Evolutionary conservation across 257 asterid species (phyloP).

Genomic region (Galeopsis tetrahit): DNA sequence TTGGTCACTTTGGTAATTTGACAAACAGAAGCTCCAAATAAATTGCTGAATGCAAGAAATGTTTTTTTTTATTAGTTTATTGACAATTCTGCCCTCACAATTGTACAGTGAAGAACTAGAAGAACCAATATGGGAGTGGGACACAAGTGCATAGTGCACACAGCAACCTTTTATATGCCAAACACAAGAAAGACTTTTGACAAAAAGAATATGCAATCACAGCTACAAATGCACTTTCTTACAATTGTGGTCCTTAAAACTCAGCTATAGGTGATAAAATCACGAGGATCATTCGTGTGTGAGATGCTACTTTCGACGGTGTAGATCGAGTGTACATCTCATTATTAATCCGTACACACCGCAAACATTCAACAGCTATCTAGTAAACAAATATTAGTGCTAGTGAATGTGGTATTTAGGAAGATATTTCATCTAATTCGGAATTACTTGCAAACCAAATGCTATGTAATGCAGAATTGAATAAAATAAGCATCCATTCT

Average conservation of each 20-base stretch:
- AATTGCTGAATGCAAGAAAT: slow-evolving; percentile 4
- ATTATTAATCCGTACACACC: too few species aligned
- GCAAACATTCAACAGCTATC: too few species aligned
- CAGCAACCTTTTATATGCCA: not conserved
- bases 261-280: not conserved
- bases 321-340: too few species aligned
- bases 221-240: slow-evolving; percentile 20
- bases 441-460: not conserved
- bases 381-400: not conserved
- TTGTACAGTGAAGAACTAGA: not conserved
- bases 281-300: not conserved
- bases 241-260: slow-evolving; percentile 26
- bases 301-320: not conserved
- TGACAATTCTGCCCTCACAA: slow-evolving; percentile 14
- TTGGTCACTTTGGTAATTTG: slow-evolving; percentile 28
- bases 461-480: not conserved
- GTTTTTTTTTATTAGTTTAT: too few species aligned
- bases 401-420: too few species aligned
- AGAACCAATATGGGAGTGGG: slow-evolving; percentile 13
- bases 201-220: slow-evolving; percentile 14
- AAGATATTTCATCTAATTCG: not conserved
- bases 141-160: slow-evolving; percentile 5
- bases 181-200: slow-evolving; percentile 18
- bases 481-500: not conserved
- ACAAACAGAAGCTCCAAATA: slow-evolving; percentile 23